These are phyloP conservation scores for Cladosporium sp. DNA, from an alignment of 2,329 filamentous ascomycete species.

Conservation along the genomic window DNA sequence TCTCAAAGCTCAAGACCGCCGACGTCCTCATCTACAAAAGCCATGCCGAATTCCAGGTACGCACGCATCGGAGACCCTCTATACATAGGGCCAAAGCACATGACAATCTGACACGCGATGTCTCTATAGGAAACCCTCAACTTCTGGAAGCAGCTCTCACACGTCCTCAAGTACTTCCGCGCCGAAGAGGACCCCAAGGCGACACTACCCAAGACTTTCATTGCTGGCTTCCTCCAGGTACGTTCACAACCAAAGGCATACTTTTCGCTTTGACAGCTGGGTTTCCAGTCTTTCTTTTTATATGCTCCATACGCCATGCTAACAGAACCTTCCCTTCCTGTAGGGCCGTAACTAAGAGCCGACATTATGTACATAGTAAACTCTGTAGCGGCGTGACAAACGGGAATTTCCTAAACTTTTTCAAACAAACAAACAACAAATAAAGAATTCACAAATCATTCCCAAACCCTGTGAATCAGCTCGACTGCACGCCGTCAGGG, in stretches of 20 bases:
- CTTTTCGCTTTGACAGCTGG: constrained; percentile 32
- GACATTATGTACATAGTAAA: constrained; percentile 22
- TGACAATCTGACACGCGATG: constrained; percentile 15
- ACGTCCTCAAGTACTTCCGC: constrained; percentile 96
- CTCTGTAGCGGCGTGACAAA: constrained; percentile 18
- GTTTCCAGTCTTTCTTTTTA: background rate
- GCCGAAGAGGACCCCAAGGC: constrained; percentile 76
- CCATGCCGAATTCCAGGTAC: constrained; percentile 90
- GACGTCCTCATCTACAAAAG: constrained; percentile 91
- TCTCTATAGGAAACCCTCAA: constrained; percentile 85
- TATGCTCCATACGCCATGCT: constrained; percentile 11
- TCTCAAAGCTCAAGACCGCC: constrained; percentile 82
- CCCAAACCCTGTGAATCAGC: background rate
- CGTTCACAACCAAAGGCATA: constrained; percentile 38
- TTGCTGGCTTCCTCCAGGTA: constrained; percentile 93
- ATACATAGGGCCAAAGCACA: background rate
- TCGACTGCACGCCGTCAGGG: constrained; percentile 27
- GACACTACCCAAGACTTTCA: constrained; percentile 84
- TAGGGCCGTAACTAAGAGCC: constrained; percentile 32
- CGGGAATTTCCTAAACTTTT: constrained; percentile 12
- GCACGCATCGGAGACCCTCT: constrained; percentile 20
- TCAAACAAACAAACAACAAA: constrained; percentile 5
- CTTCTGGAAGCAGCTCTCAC: constrained; percentile 96
- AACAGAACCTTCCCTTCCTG: constrained; percentile 11
- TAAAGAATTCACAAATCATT: background rate